Percentiles rank a stretch among this genome's conserved stretches.
phyloP scores from a whole-genome alignment of 805 yeast species.

The Starmerella asiatica region DNA sequence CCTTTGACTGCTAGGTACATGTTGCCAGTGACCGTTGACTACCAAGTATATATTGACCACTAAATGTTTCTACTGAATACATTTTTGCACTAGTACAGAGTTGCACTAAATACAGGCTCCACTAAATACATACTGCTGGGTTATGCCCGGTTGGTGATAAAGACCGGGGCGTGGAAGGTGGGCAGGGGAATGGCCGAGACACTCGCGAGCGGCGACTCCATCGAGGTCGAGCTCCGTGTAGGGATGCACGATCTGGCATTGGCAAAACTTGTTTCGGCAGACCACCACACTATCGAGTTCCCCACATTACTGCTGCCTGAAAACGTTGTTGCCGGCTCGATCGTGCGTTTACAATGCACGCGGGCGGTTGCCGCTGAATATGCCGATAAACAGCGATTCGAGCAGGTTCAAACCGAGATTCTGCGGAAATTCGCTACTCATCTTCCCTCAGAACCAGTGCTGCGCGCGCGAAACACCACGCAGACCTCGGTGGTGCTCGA shows the following conservation, averaged over 20 bases:
- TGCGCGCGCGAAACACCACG: slow-evolving; percentile 63
- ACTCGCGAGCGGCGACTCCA: slow-evolving; percentile 29
- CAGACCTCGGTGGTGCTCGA: slow-evolving; percentile 90
- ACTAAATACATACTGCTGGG: too few relatives aligned
- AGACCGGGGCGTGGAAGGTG: neutral
- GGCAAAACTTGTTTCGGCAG: slow-evolving; percentile 76
- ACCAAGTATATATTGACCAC: too few relatives aligned
- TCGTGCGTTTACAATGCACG: slow-evolving; percentile 72
- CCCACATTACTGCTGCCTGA: slow-evolving; percentile 90
- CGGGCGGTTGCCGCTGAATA: slow-evolving; percentile 57
- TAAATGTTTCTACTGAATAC: neutral
- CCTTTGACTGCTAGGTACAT: too few relatives aligned
- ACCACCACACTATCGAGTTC: slow-evolving; percentile 89
- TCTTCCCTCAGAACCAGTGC: slow-evolving; percentile 56
- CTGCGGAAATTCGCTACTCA: slow-evolving; percentile 56
- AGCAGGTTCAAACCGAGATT: slow-evolving; percentile 57
- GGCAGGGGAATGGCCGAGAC: neutral
- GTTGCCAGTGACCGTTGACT: too few relatives aligned
- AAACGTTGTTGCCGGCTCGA: slow-evolving; percentile 83
- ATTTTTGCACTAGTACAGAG: too few relatives aligned
- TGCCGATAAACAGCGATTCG: slow-evolving; percentile 46
- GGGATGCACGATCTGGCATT: slow-evolving; percentile 92
- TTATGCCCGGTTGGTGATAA: neutral
- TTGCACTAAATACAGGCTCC: too few relatives aligned
- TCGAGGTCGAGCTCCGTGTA: slow-evolving; percentile 83